Conservation (phyloP, 371 early-diverging fungal genomes). For the Mucor ambiguus region DNA sequence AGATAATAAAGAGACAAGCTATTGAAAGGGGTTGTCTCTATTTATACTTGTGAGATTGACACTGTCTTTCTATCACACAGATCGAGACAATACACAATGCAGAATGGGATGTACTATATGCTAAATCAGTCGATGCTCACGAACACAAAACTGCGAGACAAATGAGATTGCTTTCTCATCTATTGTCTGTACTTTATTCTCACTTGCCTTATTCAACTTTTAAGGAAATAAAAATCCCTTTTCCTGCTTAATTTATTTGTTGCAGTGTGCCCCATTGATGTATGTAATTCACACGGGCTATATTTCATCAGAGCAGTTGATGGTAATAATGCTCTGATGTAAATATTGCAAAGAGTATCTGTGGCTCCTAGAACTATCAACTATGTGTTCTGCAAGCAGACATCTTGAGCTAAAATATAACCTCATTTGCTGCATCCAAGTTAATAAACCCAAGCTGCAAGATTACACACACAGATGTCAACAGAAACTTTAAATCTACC, state of each 20-base stretch:
- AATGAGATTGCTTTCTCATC: not conserved
- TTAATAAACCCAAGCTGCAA: not conserved
- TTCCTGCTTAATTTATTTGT: not conserved
- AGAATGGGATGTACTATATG: not conserved
- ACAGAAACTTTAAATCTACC: not conserved
- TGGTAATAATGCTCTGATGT: not conserved
- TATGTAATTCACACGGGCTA: not conserved
- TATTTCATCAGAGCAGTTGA: not conserved
- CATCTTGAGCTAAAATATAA: not conserved
- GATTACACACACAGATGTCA: not conserved
- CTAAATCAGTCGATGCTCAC: not conserved
- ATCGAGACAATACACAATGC: not conserved
- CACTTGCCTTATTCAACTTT: not conserved
- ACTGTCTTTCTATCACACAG: not conserved
- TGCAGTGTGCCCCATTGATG: not conserved
- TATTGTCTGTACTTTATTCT: slow-evolving; percentile 1
- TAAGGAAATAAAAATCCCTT: not conserved
- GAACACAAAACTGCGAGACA: not conserved
- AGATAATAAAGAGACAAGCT: not conserved
- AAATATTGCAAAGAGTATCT: not conserved
- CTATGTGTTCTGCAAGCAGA: not conserved
- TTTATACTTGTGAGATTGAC: slow-evolving; percentile 1
- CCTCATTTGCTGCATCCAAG: not conserved
- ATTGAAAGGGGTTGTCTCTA: not conserved
- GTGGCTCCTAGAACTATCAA: no score